phyloP scores from a whole-genome alignment of 1,284 basidiomycete species.

The Cryptococcus neoformans region DNA sequence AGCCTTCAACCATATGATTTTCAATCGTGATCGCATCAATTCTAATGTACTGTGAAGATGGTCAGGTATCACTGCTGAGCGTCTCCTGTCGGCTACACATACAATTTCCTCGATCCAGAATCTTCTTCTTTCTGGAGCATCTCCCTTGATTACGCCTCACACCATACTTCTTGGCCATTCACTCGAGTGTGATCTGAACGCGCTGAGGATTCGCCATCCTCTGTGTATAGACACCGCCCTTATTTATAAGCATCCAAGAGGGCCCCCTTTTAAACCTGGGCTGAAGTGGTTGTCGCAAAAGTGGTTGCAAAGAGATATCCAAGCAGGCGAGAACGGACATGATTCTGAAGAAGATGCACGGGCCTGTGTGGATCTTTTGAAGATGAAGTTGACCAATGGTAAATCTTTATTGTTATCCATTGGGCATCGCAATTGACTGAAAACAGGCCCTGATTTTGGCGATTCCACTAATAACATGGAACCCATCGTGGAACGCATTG shows the following conservation, averaged over 20 bases:
- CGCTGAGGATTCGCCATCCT: conserved; percentile 76
- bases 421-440: not conserved
- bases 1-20: conserved; percentile 11
- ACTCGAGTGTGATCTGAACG: conserved; percentile 82
- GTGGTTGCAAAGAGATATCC: conserved; percentile 83
- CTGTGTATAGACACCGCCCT: conserved; percentile 85
- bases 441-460: conserved; percentile 68
- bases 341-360: conserved; percentile 88
- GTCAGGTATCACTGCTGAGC: conserved; percentile 82
- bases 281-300: conserved; percentile 89
- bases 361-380: conserved; percentile 76
- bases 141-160: conserved; percentile 55
- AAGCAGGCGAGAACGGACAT: conserved; percentile 70
- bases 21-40: not conserved
- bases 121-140: conserved; percentile 59
- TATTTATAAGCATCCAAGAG: conserved; percentile 82
- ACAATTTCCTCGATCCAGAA: conserved; percentile 72
- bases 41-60: conserved; percentile 55
- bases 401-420: conserved; percentile 16
- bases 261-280: conserved; percentile 83
- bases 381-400: conserved; percentile 73
- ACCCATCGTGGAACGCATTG: conserved; percentile 78
- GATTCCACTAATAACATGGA: conserved; percentile 75
- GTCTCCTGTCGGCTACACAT: conserved; percentile 65
- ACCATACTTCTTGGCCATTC: conserved; percentile 92